phyloP scores from a whole-genome alignment of 495 filamentous ascomycete genomes.

The Clohesyomyces aquaticus region DNA sequence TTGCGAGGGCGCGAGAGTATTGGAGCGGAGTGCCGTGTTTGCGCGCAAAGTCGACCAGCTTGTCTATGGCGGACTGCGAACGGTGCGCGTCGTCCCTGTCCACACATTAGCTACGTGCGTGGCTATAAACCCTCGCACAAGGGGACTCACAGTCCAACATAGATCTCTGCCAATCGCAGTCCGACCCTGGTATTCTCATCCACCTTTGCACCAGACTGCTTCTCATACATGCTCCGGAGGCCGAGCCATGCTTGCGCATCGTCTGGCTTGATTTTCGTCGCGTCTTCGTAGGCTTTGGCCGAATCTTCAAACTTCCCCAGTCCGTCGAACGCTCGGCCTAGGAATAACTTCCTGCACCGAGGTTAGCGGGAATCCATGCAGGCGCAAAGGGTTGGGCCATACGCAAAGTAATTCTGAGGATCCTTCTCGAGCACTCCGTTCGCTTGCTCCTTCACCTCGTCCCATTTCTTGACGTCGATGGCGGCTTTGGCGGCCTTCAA shows the following conservation, averaged over 20 bases:
- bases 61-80: conserved; percentile 81
- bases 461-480: conserved; percentile 79
- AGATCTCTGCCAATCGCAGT: conserved; percentile 73
- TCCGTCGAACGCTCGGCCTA: conserved; percentile 79
- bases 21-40: conserved; percentile 71
- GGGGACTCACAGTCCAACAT: conserved; percentile 61
- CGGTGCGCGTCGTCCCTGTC: conserved; percentile 61
- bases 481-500: conserved; percentile 82
- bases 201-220: conserved; percentile 67
- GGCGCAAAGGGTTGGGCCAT: too few species aligned
- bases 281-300: conserved; percentile 73
- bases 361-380: too few species aligned
- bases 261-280: conserved; percentile 64
- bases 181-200: conserved; percentile 73
- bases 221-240: conserved; percentile 82
- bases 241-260: conserved; percentile 86
- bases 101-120: conserved; percentile 26
- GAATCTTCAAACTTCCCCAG: conserved; percentile 69
- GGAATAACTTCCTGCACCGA: conserved; percentile 62
- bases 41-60: conserved; percentile 70
- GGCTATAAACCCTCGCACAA: neutral
- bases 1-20: conserved; percentile 70
- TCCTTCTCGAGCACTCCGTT: conserved; percentile 70
- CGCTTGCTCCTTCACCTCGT: conserved; percentile 68
- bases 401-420: conserved; percentile 75